These are phyloP conservation scores for Paxillus rubicundulus DNA, from an alignment of 768 basidiomycete genomes.

Conservation along the genomic window DNA sequence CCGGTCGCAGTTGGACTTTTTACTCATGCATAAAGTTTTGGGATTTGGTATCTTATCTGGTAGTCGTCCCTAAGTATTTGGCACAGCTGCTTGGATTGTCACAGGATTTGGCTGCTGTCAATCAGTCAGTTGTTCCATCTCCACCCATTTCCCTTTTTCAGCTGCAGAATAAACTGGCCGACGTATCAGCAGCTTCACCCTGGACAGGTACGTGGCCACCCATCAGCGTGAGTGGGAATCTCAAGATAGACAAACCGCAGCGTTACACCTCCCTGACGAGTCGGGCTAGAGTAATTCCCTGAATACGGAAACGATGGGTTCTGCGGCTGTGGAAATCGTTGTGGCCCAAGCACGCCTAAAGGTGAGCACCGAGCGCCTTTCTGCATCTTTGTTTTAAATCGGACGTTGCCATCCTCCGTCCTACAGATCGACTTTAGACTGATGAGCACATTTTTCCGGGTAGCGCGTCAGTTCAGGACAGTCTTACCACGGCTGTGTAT, in stretches of 20 bases:
- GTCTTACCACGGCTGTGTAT: too few relatives aligned
- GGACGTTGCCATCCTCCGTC: not conserved
- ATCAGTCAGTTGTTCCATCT: not conserved
- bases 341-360: not conserved
- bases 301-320: not conserved
- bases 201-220: not conserved
- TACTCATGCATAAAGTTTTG: not conserved
- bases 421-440: not conserved
- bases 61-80: not conserved
- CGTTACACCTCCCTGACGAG: not conserved
- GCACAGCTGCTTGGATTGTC: not conserved
- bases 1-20: not conserved
- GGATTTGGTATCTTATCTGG: not conserved
- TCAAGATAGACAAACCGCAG: not conserved
- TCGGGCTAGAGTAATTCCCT: not conserved
- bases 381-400: not conserved
- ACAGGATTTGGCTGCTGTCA: not conserved
- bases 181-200: not conserved
- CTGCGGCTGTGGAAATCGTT: not conserved
- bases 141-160: too few relatives aligned
- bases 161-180: not conserved
- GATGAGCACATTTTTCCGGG: not conserved
- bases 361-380: not conserved
- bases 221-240: not conserved
- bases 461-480: not conserved